Conservation (phyloP, 2,329 filamentous ascomycete species). For the Ascochyta fabae region DNA sequence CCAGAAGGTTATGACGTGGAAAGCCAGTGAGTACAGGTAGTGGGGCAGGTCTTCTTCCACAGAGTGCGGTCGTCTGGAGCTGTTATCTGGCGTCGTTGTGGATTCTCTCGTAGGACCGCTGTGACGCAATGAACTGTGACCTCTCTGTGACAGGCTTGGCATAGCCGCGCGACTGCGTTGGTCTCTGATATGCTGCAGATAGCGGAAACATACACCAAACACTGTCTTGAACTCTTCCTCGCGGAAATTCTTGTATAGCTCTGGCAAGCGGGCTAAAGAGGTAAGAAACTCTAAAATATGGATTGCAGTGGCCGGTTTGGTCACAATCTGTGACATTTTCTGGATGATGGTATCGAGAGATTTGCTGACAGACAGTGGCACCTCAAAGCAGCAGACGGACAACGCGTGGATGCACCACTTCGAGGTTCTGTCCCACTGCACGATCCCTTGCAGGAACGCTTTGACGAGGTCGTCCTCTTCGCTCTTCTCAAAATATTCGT, state of each 20-base stretch:
- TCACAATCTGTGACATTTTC: slow-evolving; percentile 96
- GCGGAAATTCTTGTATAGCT: slow-evolving; percentile 85
- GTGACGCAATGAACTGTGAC: slow-evolving; percentile 49
- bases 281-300: slow-evolving; percentile 97
- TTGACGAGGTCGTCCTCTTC: slow-evolving; percentile 91
- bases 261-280: slow-evolving; percentile 80
- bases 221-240: slow-evolving; percentile 93
- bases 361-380: slow-evolving; percentile 86
- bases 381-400: slow-evolving; percentile 92
- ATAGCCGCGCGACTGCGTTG: slow-evolving; percentile 51
- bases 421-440: slow-evolving; percentile 82
- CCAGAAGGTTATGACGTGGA: slow-evolving; percentile 97
- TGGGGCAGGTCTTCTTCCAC: slow-evolving; percentile 79
- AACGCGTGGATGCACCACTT: slow-evolving; percentile 94
- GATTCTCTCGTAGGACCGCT: slow-evolving; percentile 55
- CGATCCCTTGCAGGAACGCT: slow-evolving; percentile 84
- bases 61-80: slow-evolving; percentile 49
- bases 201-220: slow-evolving; percentile 93
- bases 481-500: slow-evolving; percentile 79
- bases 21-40: slow-evolving; percentile 92
- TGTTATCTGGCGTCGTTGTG: slow-evolving; percentile 29
- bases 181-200: slow-evolving; percentile 86
- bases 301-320: slow-evolving; percentile 86
- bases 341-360: slow-evolving; percentile 84
- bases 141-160: slow-evolving; percentile 38